Evolutionary conservation across 129 eudicot genomes (phyloP).

Genomic region (Flaveria sonorensis): DNA sequence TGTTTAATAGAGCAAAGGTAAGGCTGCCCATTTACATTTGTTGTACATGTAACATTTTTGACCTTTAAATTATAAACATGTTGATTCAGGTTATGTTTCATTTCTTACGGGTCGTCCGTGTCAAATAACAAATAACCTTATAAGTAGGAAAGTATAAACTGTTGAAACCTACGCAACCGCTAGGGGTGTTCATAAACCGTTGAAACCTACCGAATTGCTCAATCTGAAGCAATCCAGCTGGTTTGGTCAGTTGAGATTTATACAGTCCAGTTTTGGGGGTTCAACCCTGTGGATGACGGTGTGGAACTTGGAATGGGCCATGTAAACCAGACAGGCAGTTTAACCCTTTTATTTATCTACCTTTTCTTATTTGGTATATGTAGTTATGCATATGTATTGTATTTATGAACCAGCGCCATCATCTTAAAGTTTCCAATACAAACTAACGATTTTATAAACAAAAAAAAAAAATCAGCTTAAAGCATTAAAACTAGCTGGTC

Average conservation of each 20-base stretch:
- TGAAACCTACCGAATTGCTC: background rate
- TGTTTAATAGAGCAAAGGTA: slow-evolving; percentile 95
- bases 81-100: background rate
- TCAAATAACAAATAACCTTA: background rate
- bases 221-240: background rate
- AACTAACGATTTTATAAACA: background rate
- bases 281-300: background rate
- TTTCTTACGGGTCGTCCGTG: background rate
- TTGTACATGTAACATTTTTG: background rate
- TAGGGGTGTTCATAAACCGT: no score
- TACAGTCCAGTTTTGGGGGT: background rate
- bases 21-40: slow-evolving; percentile 13
- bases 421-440: background rate
- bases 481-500: background rate
- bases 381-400: background rate
- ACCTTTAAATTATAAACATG: background rate
- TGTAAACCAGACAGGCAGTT: background rate
- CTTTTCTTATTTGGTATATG: background rate
- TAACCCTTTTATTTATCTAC: background rate
- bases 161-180: background rate
- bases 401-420: background rate
- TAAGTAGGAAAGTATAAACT: background rate
- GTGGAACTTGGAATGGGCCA: background rate
- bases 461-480: background rate
- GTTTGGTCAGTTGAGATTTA: background rate